phyloP scores from a whole-genome alignment of 2,329 filamentous ascomycete genomes.

The Exophiala bonariae region DNA sequence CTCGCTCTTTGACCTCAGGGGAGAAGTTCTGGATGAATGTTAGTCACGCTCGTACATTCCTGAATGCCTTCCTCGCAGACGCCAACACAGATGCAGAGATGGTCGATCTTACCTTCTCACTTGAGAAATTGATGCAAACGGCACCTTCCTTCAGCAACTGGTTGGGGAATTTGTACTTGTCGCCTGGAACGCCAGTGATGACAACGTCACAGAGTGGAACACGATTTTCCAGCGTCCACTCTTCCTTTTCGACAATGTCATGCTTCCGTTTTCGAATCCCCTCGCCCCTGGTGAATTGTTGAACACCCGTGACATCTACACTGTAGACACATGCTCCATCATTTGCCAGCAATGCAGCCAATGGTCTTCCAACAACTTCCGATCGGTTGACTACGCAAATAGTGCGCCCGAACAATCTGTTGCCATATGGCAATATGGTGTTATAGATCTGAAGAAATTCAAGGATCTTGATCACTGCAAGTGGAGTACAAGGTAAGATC shows the following conservation, averaged over 20 bases:
- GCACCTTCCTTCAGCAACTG: conserved; percentile 82
- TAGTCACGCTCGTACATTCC: neutral
- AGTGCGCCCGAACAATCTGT: conserved; percentile 87
- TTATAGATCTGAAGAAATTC: conserved; percentile 97
- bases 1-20: conserved; percentile 87
- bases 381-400: conserved; percentile 96
- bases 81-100: neutral
- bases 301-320: conserved; percentile 87
- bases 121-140: conserved; percentile 99
- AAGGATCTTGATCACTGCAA: conserved; percentile 95
- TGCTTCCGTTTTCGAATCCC: conserved; percentile 84
- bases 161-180: conserved; percentile 86
- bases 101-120: conserved; percentile 63
- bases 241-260: conserved; percentile 80
- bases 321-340: conserved; percentile 95
- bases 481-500: conserved; percentile 90
- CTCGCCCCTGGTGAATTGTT: conserved; percentile 86
- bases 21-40: conserved; percentile 70
- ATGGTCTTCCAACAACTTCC: conserved; percentile 89
- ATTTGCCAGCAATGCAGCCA: conserved; percentile 91
- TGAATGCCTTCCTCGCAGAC: neutral
- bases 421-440: conserved; percentile 86
- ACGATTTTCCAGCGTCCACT: conserved; percentile 76
- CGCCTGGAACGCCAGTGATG: conserved; percentile 85
- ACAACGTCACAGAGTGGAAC: conserved; percentile 89